These are phyloP conservation scores for Themeda triandra DNA, from an alignment of 176 grass and related monocot genomes.

Conservation along the genomic window DNA sequence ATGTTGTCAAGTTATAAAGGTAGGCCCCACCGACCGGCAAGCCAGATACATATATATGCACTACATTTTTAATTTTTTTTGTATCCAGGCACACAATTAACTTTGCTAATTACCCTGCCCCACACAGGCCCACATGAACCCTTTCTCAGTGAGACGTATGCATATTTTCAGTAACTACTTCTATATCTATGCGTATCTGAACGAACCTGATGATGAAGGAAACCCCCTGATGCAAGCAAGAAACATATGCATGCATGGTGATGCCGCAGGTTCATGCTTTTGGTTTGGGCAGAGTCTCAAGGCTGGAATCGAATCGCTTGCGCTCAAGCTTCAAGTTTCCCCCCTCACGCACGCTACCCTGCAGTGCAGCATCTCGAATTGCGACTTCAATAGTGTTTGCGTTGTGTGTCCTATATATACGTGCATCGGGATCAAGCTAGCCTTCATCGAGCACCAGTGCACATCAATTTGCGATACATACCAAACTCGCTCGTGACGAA, in stretches of 20 bases:
- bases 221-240: background rate
- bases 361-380: background rate
- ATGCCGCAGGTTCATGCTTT: background rate
- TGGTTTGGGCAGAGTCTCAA: background rate
- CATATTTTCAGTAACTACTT: background rate
- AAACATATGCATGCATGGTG: background rate
- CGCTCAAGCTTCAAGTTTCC: background rate
- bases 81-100: background rate
- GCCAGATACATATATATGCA: background rate
- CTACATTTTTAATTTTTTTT: background rate
- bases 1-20: background rate
- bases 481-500: no score
- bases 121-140: background rate
- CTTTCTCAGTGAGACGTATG: background rate
- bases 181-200: background rate
- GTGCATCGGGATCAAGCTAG: background rate
- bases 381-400: background rate
- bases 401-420: conserved; percentile 3
- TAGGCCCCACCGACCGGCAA: background rate
- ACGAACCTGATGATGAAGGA: background rate
- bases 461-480: background rate
- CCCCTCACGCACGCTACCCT: background rate
- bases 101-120: background rate
- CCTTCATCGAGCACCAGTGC: background rate
- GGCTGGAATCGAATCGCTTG: conserved; percentile 26